A percentile compares a stretch with the other conserved stretches of the same genome.
Evolutionary conservation across 106 monocot species (phyloP).

Genomic region (Platanthera zijinensis): DNA sequence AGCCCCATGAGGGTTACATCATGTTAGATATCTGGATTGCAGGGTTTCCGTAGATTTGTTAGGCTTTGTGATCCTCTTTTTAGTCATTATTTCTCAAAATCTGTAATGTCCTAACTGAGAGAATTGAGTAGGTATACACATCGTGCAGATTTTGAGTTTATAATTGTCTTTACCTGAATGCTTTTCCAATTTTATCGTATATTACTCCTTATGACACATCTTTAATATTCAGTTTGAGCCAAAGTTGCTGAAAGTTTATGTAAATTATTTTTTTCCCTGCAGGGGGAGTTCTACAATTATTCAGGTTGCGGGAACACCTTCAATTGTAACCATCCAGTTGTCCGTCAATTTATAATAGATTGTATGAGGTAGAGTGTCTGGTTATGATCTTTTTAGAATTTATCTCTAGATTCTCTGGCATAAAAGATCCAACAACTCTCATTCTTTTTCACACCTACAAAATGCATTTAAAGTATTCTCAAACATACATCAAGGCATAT

Average conservation of each 20-base stretch:
- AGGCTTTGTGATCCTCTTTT: no score
- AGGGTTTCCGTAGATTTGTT: no score
- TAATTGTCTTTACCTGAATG: not conserved
- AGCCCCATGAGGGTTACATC: no score
- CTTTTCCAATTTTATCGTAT: not conserved
- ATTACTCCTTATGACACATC: not conserved
- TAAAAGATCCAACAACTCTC: not conserved
- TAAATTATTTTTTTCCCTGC: conserved; percentile 11
- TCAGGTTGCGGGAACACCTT: conserved; percentile 97
- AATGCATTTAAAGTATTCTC: not conserved
- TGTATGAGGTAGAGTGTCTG: conserved; percentile 61
- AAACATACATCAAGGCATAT: not conserved
- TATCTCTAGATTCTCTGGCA: not conserved
- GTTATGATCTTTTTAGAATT: not conserved
- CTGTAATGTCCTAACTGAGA: no score
- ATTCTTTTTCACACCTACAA: not conserved
- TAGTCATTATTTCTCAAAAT: no score
- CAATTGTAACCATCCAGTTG: conserved; percentile 91
- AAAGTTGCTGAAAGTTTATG: not conserved
- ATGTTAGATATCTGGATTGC: no score
- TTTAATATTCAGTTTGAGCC: not conserved
- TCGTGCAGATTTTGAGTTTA: not conserved
- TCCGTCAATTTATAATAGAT: conserved; percentile 81
- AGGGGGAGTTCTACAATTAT: conserved; percentile 94
- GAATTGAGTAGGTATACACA: no score